Evolutionary conservation across 306 rosid species (phyloP), one percentile per base, ranked within the genome.

Genomic region (Phaseolus lunatus): DNA sequence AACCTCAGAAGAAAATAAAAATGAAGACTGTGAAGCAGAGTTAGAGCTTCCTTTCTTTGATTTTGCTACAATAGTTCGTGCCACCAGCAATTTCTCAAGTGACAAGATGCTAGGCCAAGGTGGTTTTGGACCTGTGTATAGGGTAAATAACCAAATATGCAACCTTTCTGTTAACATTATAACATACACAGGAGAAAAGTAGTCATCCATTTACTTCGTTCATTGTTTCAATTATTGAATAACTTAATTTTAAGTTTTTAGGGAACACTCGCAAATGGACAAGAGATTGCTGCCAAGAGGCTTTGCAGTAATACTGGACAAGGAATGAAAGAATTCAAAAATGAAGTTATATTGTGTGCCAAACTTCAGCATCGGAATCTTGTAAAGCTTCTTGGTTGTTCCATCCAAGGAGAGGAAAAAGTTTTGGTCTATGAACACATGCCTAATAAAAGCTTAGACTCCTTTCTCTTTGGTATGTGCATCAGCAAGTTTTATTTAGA

Each of bases 121-220:
- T 70, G 89, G 89, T 13, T 86, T 86, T 80, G 87, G 89, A 27
- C 73, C 85, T n/a, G 87, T 86, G 26, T 86, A 86, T 29, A 80
- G 9, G 86, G 85, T 80, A 52, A 50, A 24, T 7, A 11, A 20
- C 52, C 45, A 19, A 53, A 22, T 39, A 10, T 49, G 31, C 53
- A 24, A 69, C 15, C 0, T 56, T 1, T 20, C 22, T 39, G 2
- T 59, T 20, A 24, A 39, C 15, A 4, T 39, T 24, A 24, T 24
- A 24, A 2, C 39, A 56, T 16, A 45, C 15, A 24, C 9, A 33
- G 11, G 24, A 1, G 14, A 65, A 23, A 37, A 66, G 6, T 9
- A 20, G 12, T 56, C 64, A 15, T 23, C 22, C 24, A 57, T 62
- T 27, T 33, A 11, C n/a, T 39, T 39, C 11, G 5, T 20, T 44